Evolutionary conservation across 352 stramenopile genomes (phyloP).

Genomic region (Phytophthora cryptogea): DNA sequence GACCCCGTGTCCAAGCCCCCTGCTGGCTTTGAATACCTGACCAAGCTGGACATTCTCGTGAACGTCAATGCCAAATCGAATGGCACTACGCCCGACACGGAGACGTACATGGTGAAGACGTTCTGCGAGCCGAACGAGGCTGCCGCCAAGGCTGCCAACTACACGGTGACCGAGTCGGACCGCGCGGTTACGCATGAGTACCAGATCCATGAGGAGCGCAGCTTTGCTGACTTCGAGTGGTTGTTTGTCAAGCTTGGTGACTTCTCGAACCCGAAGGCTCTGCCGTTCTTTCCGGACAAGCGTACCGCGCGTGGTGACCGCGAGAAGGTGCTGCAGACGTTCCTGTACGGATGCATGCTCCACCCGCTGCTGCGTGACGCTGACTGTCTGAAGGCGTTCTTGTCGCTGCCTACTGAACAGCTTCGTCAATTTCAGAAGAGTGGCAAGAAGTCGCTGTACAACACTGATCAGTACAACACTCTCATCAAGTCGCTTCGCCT

Average conservation of each 20-base stretch:
- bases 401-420: constrained; percentile 72
- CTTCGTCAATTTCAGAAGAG: constrained; percentile 75
- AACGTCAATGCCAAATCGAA: constrained; percentile 48
- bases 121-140: constrained; percentile 80
- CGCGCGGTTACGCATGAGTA: constrained; percentile 83
- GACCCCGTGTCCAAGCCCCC: constrained; percentile 78
- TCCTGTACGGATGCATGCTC: constrained; percentile 81
- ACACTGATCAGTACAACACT: constrained; percentile 80
- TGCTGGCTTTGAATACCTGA: constrained; percentile 84
- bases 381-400: constrained; percentile 84
- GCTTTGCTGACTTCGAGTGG: constrained; percentile 85
- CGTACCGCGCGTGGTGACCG: constrained; percentile 51
- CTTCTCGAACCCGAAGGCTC: constrained; percentile 78
- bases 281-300: constrained; percentile 83
- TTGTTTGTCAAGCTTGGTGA: constrained; percentile 76
- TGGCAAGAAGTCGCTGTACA: constrained; percentile 75
- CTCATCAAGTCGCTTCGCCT: constrained; percentile 78
- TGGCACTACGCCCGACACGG: constrained; percentile 48
- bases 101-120: constrained; percentile 77
- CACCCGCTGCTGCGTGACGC: constrained; percentile 79
- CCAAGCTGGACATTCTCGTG: constrained; percentile 83
- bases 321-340: constrained; percentile 76
- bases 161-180: constrained; percentile 58
- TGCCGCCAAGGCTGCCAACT: constrained; percentile 54
- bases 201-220: constrained; percentile 66